Percentiles rank a stretch among this genome's conserved stretches.
Conservation (phyloP, 1,284 basidiomycete genomes). For the Trichosporon sp. region DNA sequence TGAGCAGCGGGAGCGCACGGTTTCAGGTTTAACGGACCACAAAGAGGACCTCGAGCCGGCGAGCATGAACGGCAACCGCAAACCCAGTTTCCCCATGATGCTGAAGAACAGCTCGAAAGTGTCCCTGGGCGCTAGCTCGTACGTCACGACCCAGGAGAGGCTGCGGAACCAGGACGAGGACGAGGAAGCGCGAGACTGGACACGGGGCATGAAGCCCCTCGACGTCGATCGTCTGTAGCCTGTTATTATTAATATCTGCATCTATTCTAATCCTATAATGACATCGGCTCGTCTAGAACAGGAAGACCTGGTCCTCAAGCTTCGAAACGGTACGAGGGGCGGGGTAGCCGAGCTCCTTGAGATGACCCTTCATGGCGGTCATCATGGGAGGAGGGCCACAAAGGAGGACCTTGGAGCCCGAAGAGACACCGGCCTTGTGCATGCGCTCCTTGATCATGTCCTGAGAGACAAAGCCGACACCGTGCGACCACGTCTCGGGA, state of each 20-base stretch:
- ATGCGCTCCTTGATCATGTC: slow-evolving; percentile 85
- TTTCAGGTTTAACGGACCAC: no score
- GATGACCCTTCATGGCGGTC: slow-evolving; percentile 94
- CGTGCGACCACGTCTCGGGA: slow-evolving; percentile 81
- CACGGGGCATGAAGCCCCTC: no score
- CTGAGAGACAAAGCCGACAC: slow-evolving; percentile 88
- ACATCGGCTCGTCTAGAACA: slow-evolving; percentile 43
- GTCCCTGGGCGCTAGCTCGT: neutral
- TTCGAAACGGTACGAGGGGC: slow-evolving; percentile 89
- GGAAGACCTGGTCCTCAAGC: slow-evolving; percentile 78
- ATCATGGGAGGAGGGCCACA: slow-evolving; percentile 98
- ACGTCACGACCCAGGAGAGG: slow-evolving; percentile 4
- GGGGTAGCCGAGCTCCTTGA: slow-evolving; percentile 83
- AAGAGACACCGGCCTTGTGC: slow-evolving; percentile 51
- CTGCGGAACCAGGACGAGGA: neutral
- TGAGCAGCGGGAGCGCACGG: no score
- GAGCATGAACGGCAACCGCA: neutral
- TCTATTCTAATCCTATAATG: neutral
- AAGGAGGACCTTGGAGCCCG: slow-evolving; percentile 78
- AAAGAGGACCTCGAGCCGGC: neutral
- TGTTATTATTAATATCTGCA: slow-evolving; percentile 8
- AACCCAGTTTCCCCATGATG: slow-evolving; percentile 6
- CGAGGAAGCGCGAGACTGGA: no score
- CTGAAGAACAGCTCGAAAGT: slow-evolving; percentile 8
- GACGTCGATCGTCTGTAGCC: no score